Conservation (phyloP, 192 early-diverging fungal genomes). For the Backusella parvicylindrica region DNA sequence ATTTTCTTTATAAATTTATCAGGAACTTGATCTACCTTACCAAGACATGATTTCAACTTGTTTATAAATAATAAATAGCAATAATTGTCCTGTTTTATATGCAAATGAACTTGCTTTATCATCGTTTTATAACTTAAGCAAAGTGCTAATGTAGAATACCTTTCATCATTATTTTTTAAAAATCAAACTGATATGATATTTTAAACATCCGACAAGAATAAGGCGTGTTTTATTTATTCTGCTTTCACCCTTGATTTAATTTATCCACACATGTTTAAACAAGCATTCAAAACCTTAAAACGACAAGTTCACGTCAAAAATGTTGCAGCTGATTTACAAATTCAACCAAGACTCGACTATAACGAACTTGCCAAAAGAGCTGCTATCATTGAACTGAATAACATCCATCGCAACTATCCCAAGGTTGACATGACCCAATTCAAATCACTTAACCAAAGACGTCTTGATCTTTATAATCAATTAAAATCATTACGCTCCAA, state of each 20-base stretch:
- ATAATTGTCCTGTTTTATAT: too few relatives aligned
- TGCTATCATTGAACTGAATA: conserved; percentile 9
- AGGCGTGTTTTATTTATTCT: neutral
- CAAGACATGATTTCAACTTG: too few relatives aligned
- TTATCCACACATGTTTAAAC: neutral
- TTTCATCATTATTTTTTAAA: too few relatives aligned
- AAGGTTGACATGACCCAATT: conserved; percentile 8
- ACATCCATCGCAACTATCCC: conserved; percentile 9
- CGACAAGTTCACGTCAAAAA: neutral
- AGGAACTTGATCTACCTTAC: too few relatives aligned
- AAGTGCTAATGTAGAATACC: too few relatives aligned
- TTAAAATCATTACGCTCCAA: conserved; percentile 10
- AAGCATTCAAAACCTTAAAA: neutral
- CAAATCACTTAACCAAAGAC: conserved; percentile 1
- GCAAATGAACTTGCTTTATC: too few relatives aligned
- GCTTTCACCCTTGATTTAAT: neutral
- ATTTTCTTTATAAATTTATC: too few relatives aligned
- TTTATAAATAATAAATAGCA: too few relatives aligned
- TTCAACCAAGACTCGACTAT: conserved; percentile 8
- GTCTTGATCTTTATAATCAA: conserved; percentile 3
- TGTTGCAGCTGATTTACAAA: neutral
- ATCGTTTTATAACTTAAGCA: too few relatives aligned
- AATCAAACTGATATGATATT: too few relatives aligned
- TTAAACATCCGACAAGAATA: too few relatives aligned
- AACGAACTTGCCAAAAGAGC: neutral